These are phyloP conservation scores for Aspergillus sp. DNA, from an alignment of 2,329 filamentous ascomycete species.

Conservation along the genomic window DNA sequence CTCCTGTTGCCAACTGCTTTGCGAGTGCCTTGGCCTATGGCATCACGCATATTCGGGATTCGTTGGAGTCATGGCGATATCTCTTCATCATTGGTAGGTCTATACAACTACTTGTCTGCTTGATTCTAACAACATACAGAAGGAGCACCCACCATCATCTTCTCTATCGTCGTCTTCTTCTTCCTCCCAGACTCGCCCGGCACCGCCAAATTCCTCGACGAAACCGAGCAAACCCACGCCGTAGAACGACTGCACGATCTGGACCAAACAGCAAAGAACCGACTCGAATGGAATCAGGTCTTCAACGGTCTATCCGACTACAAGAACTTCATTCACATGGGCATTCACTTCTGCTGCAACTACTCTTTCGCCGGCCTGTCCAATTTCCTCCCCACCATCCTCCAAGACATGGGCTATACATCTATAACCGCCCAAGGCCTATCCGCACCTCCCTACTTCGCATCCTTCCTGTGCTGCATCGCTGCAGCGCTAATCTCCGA, in stretches of 20 bases:
- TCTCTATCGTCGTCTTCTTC: slow-evolving; percentile 38
- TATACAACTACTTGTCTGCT: background rate
- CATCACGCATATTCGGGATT: slow-evolving; percentile 22
- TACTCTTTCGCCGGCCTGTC: slow-evolving; percentile 35
- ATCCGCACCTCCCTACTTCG: slow-evolving; percentile 39
- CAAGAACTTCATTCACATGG: slow-evolving; percentile 31
- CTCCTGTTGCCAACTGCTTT: slow-evolving; percentile 35
- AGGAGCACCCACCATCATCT: slow-evolving; percentile 39
- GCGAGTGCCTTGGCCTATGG: slow-evolving; percentile 37
- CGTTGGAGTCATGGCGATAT: slow-evolving; percentile 32
- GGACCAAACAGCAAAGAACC: slow-evolving; percentile 21
- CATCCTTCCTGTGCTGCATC: slow-evolving; percentile 30
- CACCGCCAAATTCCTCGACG: slow-evolving; percentile 37
- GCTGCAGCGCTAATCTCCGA: slow-evolving; percentile 30
- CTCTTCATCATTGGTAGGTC: slow-evolving; percentile 43
- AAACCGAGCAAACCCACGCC: slow-evolving; percentile 45
- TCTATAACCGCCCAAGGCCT: slow-evolving; percentile 38
- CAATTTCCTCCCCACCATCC: slow-evolving; percentile 40
- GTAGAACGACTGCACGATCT: slow-evolving; percentile 42
- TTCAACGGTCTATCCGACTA: slow-evolving; percentile 31
- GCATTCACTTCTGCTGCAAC: slow-evolving; percentile 38
- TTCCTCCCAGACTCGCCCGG: slow-evolving; percentile 42
- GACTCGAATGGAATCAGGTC: slow-evolving; percentile 28
- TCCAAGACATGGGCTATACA: slow-evolving; percentile 37
- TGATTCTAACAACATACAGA: slow-evolving; percentile 21